Evolutionary conservation across 108 stramenopile species (phyloP), one percentile per base, ranked within the genome.

Genomic region (Cyclostephanos tholiformis): DNA sequence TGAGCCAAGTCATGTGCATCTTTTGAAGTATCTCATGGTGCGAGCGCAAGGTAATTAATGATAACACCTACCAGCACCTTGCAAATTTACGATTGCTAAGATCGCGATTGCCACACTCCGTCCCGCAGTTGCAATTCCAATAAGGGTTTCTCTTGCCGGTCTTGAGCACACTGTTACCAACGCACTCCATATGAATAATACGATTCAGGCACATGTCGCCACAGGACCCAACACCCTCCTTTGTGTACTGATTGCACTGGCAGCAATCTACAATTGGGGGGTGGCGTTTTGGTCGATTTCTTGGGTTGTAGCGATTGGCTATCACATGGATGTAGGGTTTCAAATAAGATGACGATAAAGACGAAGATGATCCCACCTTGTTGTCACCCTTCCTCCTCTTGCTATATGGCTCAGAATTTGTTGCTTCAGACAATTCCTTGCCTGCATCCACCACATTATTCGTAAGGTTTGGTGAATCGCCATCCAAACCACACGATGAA

Each of bases 161-260:
- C 20, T 51, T 72, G 36, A 67, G 77, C 12, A 63, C 73, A n/a
- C 48, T 61, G 26, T 89, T 88, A 12, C 88, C 91, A 48, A 79
- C 79, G 63, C 97, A 97, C 79, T 97, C 97, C 23, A 85, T 77
- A 38, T 72, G 61, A 19, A 87, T 64, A 36, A 93, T 61, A 9
- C 82, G 75, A 77, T 97, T 97, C 68, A 93, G 82, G 71, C 97
- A 97, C 9, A 82, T 46, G 4, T 94, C 93, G 48, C 75, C 91
- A 72, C 97, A 97, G 8, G 59, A 53, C n/a, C 25, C 41, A 10
- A 58, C 27, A 20, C 65, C 63, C 13, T 58, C 67, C 1, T 59
- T 44, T 13, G 62, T 22, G 25, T 70, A 30, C 57, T 39, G 79
- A 10, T 55, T 64, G 73, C 93, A 94, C 23, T 84, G 52, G 79